Evolutionary conservation across 768 basidiomycete species (phyloP).

Genomic region (Termitomyces sp.): DNA sequence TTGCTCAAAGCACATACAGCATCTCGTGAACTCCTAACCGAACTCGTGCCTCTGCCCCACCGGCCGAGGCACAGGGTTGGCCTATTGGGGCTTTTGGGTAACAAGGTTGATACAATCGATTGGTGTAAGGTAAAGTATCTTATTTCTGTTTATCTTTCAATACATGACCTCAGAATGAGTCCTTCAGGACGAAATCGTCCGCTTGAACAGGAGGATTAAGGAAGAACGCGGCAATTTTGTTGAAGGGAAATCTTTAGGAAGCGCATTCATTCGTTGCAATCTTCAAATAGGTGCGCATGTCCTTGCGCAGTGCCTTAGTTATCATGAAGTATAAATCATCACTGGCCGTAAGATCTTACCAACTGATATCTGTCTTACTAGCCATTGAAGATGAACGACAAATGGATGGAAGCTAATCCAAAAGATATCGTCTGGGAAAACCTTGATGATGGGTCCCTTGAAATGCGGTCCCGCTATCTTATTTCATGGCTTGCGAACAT

Average conservation of each 20-base stretch:
- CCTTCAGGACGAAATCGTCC: not conserved
- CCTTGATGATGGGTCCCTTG: slow-evolving; percentile 46
- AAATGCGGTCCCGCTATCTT: slow-evolving; percentile 50
- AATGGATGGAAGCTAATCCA: slow-evolving; percentile 55
- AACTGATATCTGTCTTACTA: slow-evolving; percentile 12
- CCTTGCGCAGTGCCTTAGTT: slow-evolving; percentile 55
- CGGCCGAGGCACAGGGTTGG: not conserved
- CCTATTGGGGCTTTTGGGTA: not conserved
- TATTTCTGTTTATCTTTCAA: not conserved
- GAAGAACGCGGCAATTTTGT: slow-evolving; percentile 30
- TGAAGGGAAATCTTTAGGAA: slow-evolving; percentile 46
- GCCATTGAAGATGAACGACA: slow-evolving; percentile 55
- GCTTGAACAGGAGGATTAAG: slow-evolving; percentile 37
- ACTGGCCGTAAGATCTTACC: not conserved
- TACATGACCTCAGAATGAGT: not conserved
- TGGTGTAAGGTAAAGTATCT: not conserved
- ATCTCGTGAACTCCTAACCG: not conserved
- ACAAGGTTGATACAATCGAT: not conserved
- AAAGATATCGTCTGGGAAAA: slow-evolving; percentile 59
- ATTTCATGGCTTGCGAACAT: slow-evolving; percentile 53
- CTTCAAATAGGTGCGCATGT: slow-evolving; percentile 74
- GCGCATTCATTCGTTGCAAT: slow-evolving; percentile 65
- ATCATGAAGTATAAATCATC: slow-evolving; percentile 37
- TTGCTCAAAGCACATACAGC: not conserved
- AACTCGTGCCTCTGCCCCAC: not conserved